phyloP scores from a whole-genome alignment of 2,329 filamentous ascomycete species.

The Arthrobotrys megalospora region DNA sequence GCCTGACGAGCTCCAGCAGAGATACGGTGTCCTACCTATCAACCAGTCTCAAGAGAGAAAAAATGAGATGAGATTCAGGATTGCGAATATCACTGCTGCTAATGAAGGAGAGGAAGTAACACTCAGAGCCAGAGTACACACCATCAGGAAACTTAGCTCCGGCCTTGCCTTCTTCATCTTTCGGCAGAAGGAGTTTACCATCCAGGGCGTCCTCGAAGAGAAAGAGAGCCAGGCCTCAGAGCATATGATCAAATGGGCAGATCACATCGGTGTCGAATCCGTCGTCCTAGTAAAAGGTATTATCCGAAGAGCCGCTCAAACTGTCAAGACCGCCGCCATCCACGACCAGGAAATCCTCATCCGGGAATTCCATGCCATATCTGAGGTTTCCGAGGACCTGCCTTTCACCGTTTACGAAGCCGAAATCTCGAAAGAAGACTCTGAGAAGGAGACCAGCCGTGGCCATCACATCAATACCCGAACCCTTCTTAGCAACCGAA shows the following conservation, averaged over 20 bases:
- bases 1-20: constrained; percentile 78
- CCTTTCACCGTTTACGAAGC: constrained; percentile 81
- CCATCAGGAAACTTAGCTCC: constrained; percentile 84
- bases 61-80: constrained; percentile 68
- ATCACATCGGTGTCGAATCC: constrained; percentile 83
- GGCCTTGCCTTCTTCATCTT: constrained; percentile 88
- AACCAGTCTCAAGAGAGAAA: constrained; percentile 73
- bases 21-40: constrained; percentile 81
- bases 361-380: constrained; percentile 76
- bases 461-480: constrained; percentile 70
- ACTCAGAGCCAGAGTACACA: constrained; percentile 82
- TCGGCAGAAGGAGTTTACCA: constrained; percentile 84
- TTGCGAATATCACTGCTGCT: constrained; percentile 72
- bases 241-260: constrained; percentile 88
- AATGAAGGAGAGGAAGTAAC: constrained; percentile 74
- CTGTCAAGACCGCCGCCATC: constrained; percentile 81
- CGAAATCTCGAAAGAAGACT: constrained; percentile 54
- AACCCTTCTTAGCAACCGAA: constrained; percentile 82
- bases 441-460: constrained; percentile 70
- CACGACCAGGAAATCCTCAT: constrained; percentile 83
- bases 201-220: constrained; percentile 84
- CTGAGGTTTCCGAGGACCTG: constrained; percentile 74
- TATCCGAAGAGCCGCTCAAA: constrained; percentile 80
- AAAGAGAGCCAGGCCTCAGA: constrained; percentile 74
- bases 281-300: constrained; percentile 83